phyloP scores from a whole-genome alignment of 2,329 filamentous ascomycete genomes.

The Achaetomium macrosporum region DNA sequence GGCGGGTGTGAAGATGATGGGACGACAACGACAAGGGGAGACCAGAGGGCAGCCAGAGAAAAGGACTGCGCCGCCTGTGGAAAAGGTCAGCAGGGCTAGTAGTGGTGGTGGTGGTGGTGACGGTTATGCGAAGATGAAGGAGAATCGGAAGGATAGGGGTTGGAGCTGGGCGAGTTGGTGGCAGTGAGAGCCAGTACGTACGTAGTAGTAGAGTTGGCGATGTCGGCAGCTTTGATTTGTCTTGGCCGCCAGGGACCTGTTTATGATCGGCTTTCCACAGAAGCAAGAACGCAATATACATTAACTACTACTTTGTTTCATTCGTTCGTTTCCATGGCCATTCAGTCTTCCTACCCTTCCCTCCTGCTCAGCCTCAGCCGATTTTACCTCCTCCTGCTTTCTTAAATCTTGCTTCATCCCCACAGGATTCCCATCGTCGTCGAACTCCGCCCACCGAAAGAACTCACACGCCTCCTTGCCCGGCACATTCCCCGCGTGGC shows the following conservation, averaged over 20 bases:
- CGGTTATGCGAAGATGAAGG: conserved; percentile 9
- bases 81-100: not conserved
- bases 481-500: conserved; percentile 67
- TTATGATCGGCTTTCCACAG: too few relatives aligned
- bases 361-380: not conserved
- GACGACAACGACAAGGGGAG: not conserved
- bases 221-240: not conserved
- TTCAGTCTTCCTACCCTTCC: not conserved
- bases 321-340: not conserved
- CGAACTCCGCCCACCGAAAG: conserved; percentile 82
- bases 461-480: conserved; percentile 65
- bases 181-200: not conserved
- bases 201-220: not conserved
- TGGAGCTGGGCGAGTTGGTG: conserved; percentile 21
- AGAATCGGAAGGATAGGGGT: conserved; percentile 13
- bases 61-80: not conserved
- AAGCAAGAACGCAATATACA: not conserved
- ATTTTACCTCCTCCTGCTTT: not conserved
- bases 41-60: too few relatives aligned
- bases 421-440: conserved; percentile 74
- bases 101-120: not conserved
- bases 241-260: too few relatives aligned
- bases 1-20: not conserved
- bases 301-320: not conserved
- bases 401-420: not conserved